Percentiles rank a stretch among this genome's conserved stretches.
These are phyloP conservation scores for Monilinia vaccinii-corymbosi DNA, from an alignment of 2,329 filamentous ascomycete species.

Conservation along the genomic window DNA sequence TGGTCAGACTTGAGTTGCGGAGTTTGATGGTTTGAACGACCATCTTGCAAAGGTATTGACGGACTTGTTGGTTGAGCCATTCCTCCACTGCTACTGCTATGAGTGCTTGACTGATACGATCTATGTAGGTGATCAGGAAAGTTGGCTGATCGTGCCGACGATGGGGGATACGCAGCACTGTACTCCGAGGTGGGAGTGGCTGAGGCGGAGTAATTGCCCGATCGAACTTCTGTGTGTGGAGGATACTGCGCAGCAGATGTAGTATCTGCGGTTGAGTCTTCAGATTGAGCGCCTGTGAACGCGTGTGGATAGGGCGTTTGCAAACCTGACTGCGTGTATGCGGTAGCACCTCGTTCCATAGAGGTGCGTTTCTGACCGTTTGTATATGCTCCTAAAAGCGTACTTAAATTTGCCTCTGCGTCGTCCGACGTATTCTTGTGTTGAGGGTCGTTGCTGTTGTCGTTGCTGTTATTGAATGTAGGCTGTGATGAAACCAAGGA, in stretches of 20 bases:
- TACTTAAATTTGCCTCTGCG: conserved; percentile 25
- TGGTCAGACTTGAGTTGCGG: conserved; percentile 84
- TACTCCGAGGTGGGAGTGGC: conserved; percentile 87
- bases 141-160: conserved; percentile 68
- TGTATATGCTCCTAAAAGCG: conserved; percentile 26
- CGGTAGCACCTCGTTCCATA: conserved; percentile 57
- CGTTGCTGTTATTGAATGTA: conserved; percentile 11
- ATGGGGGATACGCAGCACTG: conserved; percentile 59
- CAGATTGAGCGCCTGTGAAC: conserved; percentile 66
- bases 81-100: conserved; percentile 68
- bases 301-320: conserved; percentile 60
- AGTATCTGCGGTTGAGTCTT: conserved; percentile 80
- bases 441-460: conserved; percentile 12
- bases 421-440: conserved; percentile 13
- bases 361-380: conserved; percentile 29
- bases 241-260: conserved; percentile 86
- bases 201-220: conserved; percentile 46
- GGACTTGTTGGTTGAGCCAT: conserved; percentile 99
- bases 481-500: conserved; percentile 29
- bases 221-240: conserved; percentile 70
- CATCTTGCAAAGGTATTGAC: conserved; percentile 84
- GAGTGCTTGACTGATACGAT: conserved; percentile 70
- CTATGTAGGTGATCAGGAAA: conserved; percentile 85
- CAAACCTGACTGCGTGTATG: conserved; percentile 86
- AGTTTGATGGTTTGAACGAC: conserved; percentile 59